Percentiles rank a stretch among this genome's conserved stretches.
These are phyloP conservation scores for Pharnaceum exiguum DNA, from an alignment of 148 eudicot species.

Conservation along the genomic window DNA sequence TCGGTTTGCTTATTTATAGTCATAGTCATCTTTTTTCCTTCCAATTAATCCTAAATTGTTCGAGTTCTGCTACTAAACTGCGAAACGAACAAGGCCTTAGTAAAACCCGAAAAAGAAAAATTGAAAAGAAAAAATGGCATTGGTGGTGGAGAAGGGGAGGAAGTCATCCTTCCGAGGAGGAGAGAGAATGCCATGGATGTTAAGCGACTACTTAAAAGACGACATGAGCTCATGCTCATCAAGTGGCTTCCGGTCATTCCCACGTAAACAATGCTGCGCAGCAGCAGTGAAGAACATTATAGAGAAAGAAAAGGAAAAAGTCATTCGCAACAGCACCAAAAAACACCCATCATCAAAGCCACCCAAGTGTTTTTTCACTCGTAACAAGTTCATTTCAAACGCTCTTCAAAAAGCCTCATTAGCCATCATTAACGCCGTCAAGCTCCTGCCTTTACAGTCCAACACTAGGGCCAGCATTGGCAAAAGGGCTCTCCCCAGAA, in stretches of 20 bases:
- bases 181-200: constrained; percentile 37
- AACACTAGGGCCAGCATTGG: not conserved
- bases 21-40: no score
- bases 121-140: constrained; percentile 30
- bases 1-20: no score
- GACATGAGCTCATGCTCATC: constrained; percentile 82
- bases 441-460: constrained; percentile 36
- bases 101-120: no score
- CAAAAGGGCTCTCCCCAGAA: constrained; percentile 28
- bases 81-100: no score
- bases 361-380: not conserved
- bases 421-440: constrained; percentile 50
- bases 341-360: not conserved
- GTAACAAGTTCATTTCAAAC: constrained; percentile 15
- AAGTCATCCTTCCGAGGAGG: constrained; percentile 17
- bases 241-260: constrained; percentile 71
- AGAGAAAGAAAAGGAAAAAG: constrained; percentile 26
- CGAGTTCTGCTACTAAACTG: no score
- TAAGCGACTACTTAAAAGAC: constrained; percentile 60
- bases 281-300: constrained; percentile 39
- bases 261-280: constrained; percentile 60
- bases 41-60: no score
- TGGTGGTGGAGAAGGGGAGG: constrained; percentile 25
- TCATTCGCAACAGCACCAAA: not conserved
- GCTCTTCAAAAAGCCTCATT: constrained; percentile 42